These are phyloP conservation scores for Pisolithus thermaeus DNA, from an alignment of 1,284 basidiomycete genomes.

Conservation along the genomic window DNA sequence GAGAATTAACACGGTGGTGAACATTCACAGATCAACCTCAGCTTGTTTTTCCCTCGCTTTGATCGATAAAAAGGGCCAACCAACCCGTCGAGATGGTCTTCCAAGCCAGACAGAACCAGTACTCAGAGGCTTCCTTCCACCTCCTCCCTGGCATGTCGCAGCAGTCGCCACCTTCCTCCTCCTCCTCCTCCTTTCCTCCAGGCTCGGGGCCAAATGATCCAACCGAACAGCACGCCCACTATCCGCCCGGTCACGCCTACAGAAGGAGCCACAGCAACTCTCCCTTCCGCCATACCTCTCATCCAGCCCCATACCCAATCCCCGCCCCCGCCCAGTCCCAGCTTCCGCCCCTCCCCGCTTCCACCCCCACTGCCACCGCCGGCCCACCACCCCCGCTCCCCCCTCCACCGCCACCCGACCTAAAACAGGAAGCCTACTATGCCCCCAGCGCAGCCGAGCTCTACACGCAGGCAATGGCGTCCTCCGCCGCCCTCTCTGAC, in stretches of 20 bases:
- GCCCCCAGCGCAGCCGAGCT: slow-evolving; percentile 41
- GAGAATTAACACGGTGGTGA: background rate
- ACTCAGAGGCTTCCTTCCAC: slow-evolving; percentile 16
- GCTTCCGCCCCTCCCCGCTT: slow-evolving; percentile 13
- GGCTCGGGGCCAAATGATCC: slow-evolving; percentile 31
- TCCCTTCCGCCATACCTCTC: slow-evolving; percentile 29
- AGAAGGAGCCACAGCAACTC: slow-evolving; percentile 32
- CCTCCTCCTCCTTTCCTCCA: slow-evolving; percentile 27
- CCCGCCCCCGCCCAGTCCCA: slow-evolving; percentile 31
- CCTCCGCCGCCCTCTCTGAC: slow-evolving; percentile 20
- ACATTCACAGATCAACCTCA: slow-evolving; percentile 24
- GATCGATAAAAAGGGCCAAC: slow-evolving; percentile 32
- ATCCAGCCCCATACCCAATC: slow-evolving; percentile 33
- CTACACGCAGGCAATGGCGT: slow-evolving; percentile 38
- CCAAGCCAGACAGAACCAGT: slow-evolving; percentile 22
- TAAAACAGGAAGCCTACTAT: slow-evolving; percentile 35
- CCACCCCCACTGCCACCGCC: background rate
- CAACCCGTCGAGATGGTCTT: slow-evolving; percentile 21
- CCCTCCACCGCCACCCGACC: slow-evolving; percentile 2
- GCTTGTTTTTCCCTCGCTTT: slow-evolving; percentile 26
- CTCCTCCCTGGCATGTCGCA: slow-evolving; percentile 21
- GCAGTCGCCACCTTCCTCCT: slow-evolving; percentile 16
- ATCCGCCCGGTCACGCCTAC: slow-evolving; percentile 29
- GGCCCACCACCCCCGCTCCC: background rate
- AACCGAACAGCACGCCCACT: slow-evolving; percentile 25